These are phyloP conservation scores for Luffa acutangula DNA, from an alignment of 306 rosid species.

Conservation along the genomic window DNA sequence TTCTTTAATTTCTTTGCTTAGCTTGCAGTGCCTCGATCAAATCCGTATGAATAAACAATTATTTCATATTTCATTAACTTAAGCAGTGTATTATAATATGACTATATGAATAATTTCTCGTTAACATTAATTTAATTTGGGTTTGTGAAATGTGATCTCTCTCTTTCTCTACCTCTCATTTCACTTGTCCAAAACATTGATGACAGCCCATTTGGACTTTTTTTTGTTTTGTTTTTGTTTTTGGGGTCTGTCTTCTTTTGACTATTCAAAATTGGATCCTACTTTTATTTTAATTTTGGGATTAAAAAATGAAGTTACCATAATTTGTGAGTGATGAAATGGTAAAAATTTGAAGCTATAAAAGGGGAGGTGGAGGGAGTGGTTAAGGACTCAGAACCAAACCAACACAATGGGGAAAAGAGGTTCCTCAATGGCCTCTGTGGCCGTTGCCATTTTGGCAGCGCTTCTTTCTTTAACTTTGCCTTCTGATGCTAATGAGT, in stretches of 20 bases:
- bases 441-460: background rate
- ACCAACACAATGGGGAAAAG: slow-evolving; percentile 1
- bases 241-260: background rate
- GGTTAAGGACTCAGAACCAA: slow-evolving; percentile 2
- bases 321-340: background rate
- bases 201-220: background rate
- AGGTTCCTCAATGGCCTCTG: slow-evolving; percentile 9
- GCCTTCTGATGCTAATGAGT: background rate
- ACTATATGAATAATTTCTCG: background rate
- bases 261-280: slow-evolving; percentile 8
- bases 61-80: background rate
- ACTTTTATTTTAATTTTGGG: background rate
- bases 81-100: background rate
- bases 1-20: background rate
- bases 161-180: background rate
- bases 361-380: background rate
- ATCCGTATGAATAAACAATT: background rate
- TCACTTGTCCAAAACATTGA: background rate
- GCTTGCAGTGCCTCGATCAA: background rate
- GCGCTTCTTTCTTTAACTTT: background rate
- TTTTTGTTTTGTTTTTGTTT: background rate
- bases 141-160: background rate
- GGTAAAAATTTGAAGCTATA: background rate
- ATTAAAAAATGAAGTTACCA: background rate
- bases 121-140: background rate